These are phyloP conservation scores for Penicillium brevicompactum DNA, from an alignment of 2,329 filamentous ascomycete genomes.

Conservation along the genomic window DNA sequence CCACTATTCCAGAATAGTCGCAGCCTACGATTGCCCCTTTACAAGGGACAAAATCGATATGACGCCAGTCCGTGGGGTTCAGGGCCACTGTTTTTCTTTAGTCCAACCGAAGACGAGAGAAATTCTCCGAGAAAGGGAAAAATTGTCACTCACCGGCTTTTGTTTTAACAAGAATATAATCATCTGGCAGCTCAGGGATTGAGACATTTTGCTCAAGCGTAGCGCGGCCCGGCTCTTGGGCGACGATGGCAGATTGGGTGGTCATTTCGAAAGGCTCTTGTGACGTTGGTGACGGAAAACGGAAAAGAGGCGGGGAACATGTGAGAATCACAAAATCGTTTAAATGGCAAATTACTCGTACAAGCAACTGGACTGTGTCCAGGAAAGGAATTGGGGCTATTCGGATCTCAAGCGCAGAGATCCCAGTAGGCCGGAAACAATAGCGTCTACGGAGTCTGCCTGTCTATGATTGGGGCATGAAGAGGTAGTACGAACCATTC, in stretches of 20 bases:
- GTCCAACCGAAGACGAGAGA: slow-evolving; percentile 27
- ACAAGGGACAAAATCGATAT: slow-evolving; percentile 34
- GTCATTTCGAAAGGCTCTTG: slow-evolving; percentile 1
- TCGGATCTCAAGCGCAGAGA: neutral
- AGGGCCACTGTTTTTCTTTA: slow-evolving; percentile 56
- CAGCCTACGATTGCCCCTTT: slow-evolving; percentile 50
- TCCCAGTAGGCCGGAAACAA: neutral
- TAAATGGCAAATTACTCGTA: neutral
- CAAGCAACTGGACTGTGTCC: neutral
- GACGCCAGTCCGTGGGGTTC: slow-evolving; percentile 45
- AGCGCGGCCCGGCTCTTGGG: slow-evolving; percentile 13
- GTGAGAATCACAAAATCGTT: neutral
- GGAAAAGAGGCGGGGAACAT: neutral
- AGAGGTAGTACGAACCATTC: neutral
- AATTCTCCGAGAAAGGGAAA: too few relatives aligned
- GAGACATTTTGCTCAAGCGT: slow-evolving; percentile 19
- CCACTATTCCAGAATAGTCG: slow-evolving; percentile 54
- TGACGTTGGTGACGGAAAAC: neutral
- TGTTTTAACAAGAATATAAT: slow-evolving; percentile 56
- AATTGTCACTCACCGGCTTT: slow-evolving; percentile 16
- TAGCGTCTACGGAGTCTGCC: neutral
- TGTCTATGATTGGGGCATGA: neutral
- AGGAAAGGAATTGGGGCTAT: neutral
- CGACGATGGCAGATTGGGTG: slow-evolving; percentile 18
- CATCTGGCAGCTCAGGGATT: slow-evolving; percentile 45